Base-by-base conservation (phyloP, 2,329 filamentous ascomycete species). In the Corynespora cassiicola region DNA sequence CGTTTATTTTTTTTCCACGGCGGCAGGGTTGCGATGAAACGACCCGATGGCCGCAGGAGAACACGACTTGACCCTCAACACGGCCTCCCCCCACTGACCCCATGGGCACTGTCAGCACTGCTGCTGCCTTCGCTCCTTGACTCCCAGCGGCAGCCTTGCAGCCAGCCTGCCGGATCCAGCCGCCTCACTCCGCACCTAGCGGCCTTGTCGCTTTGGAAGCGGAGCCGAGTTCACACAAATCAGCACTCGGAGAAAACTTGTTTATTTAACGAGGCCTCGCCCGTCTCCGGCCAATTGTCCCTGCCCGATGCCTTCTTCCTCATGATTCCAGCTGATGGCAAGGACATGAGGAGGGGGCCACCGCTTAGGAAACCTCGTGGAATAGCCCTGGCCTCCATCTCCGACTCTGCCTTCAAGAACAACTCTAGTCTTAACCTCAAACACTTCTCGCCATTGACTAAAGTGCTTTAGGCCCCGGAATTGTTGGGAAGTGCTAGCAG, bases 191-290 rank as follows among this genome's bases (percentile, higher is more conserved):
- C 35, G 28, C 20, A 27, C 22, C 42, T 36, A 35, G 39, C 32
- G 36, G 36, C 42, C 33, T 36, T 30, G 36, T 44, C 34, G 42
- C 42, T 40, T 43, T 47, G 42, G 39, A 47, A 52, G 56, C 52
- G 45, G 52, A 57, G 47, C 50, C 54, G 51, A 53, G 47, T 42
- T 30, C 34, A 36, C 29, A 38, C 59, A 52, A 61, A 62, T 54
- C 60, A 63, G 28, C 52, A 47, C 22, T 34, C 52, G 35, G 42
- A 45, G 42, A 47, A 46, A 46, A 48, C 50, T 50, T 50, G 52
- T 58, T 60, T 56, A 48, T 50, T 52, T 50, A 50, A 57, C 52
- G 45, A 51, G 41, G 49, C 47, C 41, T 53, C 57, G 56, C 54
- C 56, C 54, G 56, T 40, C 44, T 42, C 40, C 38, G 45, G 36